These are phyloP conservation scores for Chimonanthus praecox DNA, from an alignment of 164 flowering plant species.

Conservation along the genomic window DNA sequence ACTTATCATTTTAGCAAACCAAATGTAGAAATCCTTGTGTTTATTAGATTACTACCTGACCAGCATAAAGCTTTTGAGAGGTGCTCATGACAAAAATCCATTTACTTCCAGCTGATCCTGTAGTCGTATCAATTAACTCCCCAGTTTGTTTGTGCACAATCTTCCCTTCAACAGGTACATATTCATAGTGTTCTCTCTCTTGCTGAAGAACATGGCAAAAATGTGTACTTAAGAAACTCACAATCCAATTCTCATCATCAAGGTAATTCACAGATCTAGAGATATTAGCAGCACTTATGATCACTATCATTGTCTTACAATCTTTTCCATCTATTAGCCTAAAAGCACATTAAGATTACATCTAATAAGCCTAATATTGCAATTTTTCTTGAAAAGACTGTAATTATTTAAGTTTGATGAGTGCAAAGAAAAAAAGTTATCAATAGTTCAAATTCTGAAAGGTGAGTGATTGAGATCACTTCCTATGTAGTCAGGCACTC, in stretches of 20 bases:
- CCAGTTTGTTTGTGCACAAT: slow-evolving; percentile 53
- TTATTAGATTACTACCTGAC: slow-evolving; percentile 43
- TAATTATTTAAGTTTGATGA: no score
- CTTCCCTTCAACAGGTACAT: slow-evolving; percentile 48
- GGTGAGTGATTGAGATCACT: no score
- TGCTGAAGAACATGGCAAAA: slow-evolving; percentile 38
- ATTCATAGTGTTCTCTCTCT: slow-evolving; percentile 78
- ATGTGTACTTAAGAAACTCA: no score
- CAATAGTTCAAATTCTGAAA: no score
- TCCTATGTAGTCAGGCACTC: no score
- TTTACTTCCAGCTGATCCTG: slow-evolving; percentile 34
- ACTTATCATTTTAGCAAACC: neutral
- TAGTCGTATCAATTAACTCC: slow-evolving; percentile 48
- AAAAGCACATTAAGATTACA: neutral
- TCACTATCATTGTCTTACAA: neutral
- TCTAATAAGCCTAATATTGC: no score
- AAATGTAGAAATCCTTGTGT: neutral
- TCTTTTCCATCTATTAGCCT: neutral
- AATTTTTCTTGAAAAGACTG: no score
- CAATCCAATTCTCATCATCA: neutral
- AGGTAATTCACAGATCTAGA: neutral
- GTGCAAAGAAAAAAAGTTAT: no score
- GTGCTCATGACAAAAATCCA: slow-evolving; percentile 96
- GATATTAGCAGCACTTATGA: neutral
- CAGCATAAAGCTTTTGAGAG: slow-evolving; percentile 61